Base-by-base conservation (phyloP, 441 rosid species). In the Populus trichocarpa region DNA sequence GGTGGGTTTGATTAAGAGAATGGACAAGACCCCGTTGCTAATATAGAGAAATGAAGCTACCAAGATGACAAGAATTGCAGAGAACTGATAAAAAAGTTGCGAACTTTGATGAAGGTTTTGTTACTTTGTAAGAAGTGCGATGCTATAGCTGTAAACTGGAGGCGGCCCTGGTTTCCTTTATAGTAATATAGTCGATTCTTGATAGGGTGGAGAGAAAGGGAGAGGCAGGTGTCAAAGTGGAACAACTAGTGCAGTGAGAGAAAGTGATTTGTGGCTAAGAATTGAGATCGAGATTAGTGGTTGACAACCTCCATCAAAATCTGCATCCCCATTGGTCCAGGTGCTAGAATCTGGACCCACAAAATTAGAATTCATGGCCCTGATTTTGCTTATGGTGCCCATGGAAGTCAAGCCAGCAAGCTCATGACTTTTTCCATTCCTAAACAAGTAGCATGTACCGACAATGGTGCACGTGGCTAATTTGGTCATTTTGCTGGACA, bases 291-390 rank as follows among this genome's bases (percentile, higher is more conserved):
- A 13, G 46, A 80, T 70, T 87, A 71, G 92, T 87, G 90, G 92
- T 70, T 76, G 72, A 78, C 25, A 83, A 3, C 30, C 83, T 63
- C 86, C 87, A 89, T 89, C 89, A 70, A 85, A 85, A 83, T 72
- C 84, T 72, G 26, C 23, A 36, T 10, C 42, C 35, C 64, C 28
- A 81, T 83, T 79, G 72, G 73, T 53, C 86, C 86, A 83, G 80
- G 77, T 72, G 74, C 22, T 61, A 2, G 0, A 14, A 20, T 0
- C 36, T 30, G 88, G 88, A 0, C 90, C 90, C 77, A 81, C 71
- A 0, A 3, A 0, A 7, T 1, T 0, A 8, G 20, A 66, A 63
- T 8, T 18, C 36, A 16, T 22, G 82, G 77, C 23, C 38, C 42
- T 7, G 18, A 12, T 50, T 50, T 50, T 50, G 20, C 57, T 10